phyloP scores from a whole-genome alignment of 73 alveolate species.

The Blepharisma stoltei region DNA sequence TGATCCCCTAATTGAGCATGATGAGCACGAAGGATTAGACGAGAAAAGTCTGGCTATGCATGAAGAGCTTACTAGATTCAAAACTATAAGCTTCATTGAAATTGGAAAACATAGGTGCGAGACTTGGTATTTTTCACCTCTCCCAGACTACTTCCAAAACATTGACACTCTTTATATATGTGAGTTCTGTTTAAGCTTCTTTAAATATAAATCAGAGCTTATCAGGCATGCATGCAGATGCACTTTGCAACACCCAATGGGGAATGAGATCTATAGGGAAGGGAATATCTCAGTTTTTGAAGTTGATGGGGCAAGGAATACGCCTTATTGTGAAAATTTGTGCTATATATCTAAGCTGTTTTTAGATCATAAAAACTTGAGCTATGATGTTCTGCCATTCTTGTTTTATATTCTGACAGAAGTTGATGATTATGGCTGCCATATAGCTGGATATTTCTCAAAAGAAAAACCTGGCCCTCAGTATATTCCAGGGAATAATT shows the following conservation, averaged over 20 bases:
- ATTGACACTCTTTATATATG: conserved; percentile 84
- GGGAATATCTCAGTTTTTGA: conserved; percentile 75
- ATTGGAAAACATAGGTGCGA: conserved; percentile 55
- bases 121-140: conserved; percentile 66
- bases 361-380: conserved; percentile 84
- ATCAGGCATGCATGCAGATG: conserved; percentile 44
- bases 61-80: conserved; percentile 62
- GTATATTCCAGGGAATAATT: conserved; percentile 26
- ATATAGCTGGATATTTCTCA: conserved; percentile 78
- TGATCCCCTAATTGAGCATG: conserved; percentile 38
- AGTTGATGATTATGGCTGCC: conserved; percentile 74
- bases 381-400: conserved; percentile 85
- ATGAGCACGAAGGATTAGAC: conserved; percentile 61
- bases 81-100: conserved; percentile 53
- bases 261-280: conserved; percentile 72
- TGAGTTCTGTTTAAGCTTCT: conserved; percentile 82
- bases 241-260: conserved; percentile 38
- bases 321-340: conserved; percentile 83
- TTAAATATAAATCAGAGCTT: conserved; percentile 50
- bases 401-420: conserved; percentile 83
- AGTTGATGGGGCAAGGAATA: conserved; percentile 76
- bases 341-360: conserved; percentile 87
- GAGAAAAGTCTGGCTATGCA: conserved; percentile 41
- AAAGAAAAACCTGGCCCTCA: conserved; percentile 42
- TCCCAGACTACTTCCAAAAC: conserved; percentile 59